Percentiles rank a stretch among this genome's conserved stretches.
phyloP scores from a whole-genome alignment of 139 green algal species.

The Tetratostichococcus sp. region DNA sequence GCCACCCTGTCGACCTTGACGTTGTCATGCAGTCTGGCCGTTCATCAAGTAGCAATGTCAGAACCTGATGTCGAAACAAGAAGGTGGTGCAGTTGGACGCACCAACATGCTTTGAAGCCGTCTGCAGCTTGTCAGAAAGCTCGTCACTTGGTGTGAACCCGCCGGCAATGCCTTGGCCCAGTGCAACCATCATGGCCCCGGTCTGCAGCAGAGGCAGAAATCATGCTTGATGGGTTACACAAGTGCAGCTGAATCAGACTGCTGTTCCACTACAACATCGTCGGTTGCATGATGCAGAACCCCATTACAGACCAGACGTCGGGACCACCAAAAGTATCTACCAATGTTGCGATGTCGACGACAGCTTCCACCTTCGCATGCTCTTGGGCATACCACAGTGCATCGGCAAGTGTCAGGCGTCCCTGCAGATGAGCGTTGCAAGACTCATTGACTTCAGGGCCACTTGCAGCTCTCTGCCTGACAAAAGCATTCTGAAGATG shows the following conservation, averaged over 20 bases:
- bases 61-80: too few relatives aligned
- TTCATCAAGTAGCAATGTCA: too few relatives aligned
- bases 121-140: constrained; percentile 38
- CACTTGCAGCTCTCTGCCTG: too few relatives aligned
- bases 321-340: neutral
- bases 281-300: too few relatives aligned
- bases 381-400: constrained; percentile 87
- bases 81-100: too few relatives aligned
- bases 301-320: too few relatives aligned
- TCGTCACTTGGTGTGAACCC: constrained; percentile 76
- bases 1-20: too few relatives aligned
- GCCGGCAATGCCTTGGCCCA: constrained; percentile 76
- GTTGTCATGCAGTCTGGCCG: too few relatives aligned
- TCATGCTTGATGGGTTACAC: neutral
- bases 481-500: too few relatives aligned
- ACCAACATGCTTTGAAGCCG: constrained; percentile 28
- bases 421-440: constrained; percentile 60
- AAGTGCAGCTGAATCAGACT: too few relatives aligned
- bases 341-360: constrained; percentile 92
- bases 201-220: constrained; percentile 39
- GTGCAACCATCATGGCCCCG: constrained; percentile 88
- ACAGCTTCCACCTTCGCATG: constrained; percentile 59
- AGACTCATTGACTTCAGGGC: too few relatives aligned
- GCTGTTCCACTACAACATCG: too few relatives aligned
- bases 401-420: constrained; percentile 90